These are phyloP conservation scores for Diaporthe vexans DNA, from an alignment of 2,329 filamentous ascomycete species.

Conservation along the genomic window DNA sequence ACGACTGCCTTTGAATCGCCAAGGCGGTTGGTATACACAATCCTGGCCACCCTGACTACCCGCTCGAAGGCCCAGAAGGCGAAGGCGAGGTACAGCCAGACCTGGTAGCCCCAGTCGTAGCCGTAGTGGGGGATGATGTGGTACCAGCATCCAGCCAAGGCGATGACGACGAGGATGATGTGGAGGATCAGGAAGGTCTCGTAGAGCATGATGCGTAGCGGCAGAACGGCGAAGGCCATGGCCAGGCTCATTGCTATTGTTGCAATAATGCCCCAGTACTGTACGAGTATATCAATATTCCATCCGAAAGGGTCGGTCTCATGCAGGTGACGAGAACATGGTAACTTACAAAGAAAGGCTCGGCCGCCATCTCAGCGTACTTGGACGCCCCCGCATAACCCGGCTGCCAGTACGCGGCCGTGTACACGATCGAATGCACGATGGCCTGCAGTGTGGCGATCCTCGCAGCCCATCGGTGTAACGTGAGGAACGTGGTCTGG, in stretches of 20 bases:
- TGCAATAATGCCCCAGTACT: slow-evolving; percentile 49
- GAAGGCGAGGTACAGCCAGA: slow-evolving; percentile 21
- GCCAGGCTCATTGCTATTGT: slow-evolving; percentile 61
- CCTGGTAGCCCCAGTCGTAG: slow-evolving; percentile 25
- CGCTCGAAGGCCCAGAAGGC: slow-evolving; percentile 65
- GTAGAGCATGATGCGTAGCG: slow-evolving; percentile 53
- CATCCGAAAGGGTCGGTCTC: no score
- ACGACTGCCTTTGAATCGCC: slow-evolving; percentile 17
- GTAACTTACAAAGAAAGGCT: slow-evolving; percentile 9
- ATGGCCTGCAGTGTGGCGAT: slow-evolving; percentile 74
- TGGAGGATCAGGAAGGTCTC: slow-evolving; percentile 65
- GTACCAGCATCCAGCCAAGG: slow-evolving; percentile 54
- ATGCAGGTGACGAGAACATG: accelerated
- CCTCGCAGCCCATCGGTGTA: slow-evolving; percentile 76
- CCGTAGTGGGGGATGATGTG: slow-evolving; percentile 23
- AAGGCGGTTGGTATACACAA: slow-evolving; percentile 2
- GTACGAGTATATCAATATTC: neutral
- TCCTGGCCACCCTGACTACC: slow-evolving; percentile 39
- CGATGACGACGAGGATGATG: slow-evolving; percentile 64
- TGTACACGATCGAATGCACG: slow-evolving; percentile 70
- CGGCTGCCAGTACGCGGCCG: slow-evolving; percentile 12
- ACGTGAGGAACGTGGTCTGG: slow-evolving; percentile 75
- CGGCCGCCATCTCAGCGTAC: slow-evolving; percentile 10
- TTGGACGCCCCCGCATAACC: neutral
- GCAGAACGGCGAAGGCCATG: slow-evolving; percentile 61